Conservation (phyloP, 306 rosid genomes). For the Delonix regia region DNA sequence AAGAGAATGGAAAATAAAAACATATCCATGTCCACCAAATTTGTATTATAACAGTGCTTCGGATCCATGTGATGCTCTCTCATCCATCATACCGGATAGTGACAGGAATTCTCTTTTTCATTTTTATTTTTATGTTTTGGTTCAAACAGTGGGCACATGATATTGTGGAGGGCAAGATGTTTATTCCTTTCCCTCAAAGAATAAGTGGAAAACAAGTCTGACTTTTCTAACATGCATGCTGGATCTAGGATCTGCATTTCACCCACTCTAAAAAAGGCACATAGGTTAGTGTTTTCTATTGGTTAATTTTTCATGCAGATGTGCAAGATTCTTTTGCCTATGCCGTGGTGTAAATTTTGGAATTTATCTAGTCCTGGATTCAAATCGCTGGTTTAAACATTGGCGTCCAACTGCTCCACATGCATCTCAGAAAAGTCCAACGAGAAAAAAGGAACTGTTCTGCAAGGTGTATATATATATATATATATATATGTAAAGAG, state of each 20-base stretch:
- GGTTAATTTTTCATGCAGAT: conserved; percentile 26
- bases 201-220: conserved; percentile 31
- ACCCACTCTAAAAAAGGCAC: conserved; percentile 32
- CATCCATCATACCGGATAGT: conserved; percentile 46
- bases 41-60: conserved; percentile 26
- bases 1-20: conserved; percentile 34
- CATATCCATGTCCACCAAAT: conserved; percentile 5
- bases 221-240: conserved; percentile 62
- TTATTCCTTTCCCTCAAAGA: conserved; percentile 36
- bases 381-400: conserved; percentile 44
- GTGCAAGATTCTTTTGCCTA: conserved; percentile 26
- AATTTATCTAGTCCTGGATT: conserved; percentile 39
- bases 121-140: not conserved
- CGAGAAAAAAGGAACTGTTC: conserved; percentile 22
- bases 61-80: conserved; percentile 61
- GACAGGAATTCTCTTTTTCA: conserved; percentile 45
- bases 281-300: conserved; percentile 7
- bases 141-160: conserved; percentile 57
- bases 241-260: conserved; percentile 60
- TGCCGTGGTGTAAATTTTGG: conserved; percentile 11
- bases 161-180: conserved; percentile 57
- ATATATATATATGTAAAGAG: not conserved
- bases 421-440: conserved; percentile 51
- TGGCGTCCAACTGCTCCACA: conserved; percentile 56
- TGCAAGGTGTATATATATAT: not conserved